Evolutionary conservation across 2,329 filamentous ascomycete species (phyloP), one percentile per base, ranked within the genome.

Genomic region (Ophiocordyceps sinensis): DNA sequence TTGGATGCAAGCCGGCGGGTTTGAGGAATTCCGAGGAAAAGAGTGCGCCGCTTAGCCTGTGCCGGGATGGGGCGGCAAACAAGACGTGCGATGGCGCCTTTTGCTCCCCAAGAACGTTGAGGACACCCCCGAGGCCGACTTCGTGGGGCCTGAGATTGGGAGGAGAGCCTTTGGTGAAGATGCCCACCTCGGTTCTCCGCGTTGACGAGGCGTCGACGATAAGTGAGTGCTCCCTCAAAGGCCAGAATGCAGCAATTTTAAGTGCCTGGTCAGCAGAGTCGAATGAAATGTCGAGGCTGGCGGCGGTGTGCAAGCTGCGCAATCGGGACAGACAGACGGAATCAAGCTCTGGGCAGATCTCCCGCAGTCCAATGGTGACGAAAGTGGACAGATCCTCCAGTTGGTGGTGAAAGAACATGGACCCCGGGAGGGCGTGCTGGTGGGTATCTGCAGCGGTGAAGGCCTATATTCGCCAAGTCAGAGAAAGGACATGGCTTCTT

Each of bases 1-100:
- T 84, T 2, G 89, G 89, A 61, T 95, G 89, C 10, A 95, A 71
- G 9, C 89, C 88, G 0, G 79, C 81, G 1, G 87, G 87, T 3
- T 66, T 47, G n/a, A 75, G 56, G 53, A 94, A 87, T 1, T 61
- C 61, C 17, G 78, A 69, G 0, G 66, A 69, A 58, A 85, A 93
- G 40, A 62, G 70, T 0, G 66, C 58, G 2, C 60, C 52, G 12
- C 72, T 65, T 49, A 82, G 76, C 31, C 70, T 65, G 59, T 95
- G 88, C 0, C 87, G 78, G 3, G 85, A 78, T 2, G 85, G 79
- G 49, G 94, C 91, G 36, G 83, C 77, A 64, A 96, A 95, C 37
- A 89, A 66, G 1, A 85, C 83, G 2, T 83, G 73, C 32, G 82
- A 82, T 11, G 85, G 77, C 47, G 78, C 75, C 32, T 70, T 68